Evolutionary conservation across 2,329 filamentous ascomycete species (phyloP).

Genomic region (Elsinoe ampelina): DNA sequence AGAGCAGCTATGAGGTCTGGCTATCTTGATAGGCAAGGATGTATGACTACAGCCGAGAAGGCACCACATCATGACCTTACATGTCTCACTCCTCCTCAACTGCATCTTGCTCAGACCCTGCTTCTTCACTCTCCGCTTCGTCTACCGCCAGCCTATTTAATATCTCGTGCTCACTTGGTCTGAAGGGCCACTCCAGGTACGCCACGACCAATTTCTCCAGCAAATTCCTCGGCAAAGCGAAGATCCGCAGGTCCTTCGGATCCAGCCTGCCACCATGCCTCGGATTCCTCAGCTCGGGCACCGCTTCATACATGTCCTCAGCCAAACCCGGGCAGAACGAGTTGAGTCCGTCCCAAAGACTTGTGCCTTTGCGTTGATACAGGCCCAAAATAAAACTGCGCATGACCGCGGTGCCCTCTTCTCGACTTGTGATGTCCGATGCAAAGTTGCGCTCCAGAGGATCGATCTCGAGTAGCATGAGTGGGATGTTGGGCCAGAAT

Average conservation of each 20-base stretch:
- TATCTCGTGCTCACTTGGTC: conserved; percentile 19
- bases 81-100: background rate
- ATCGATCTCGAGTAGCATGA: conserved; percentile 57
- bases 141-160: no score
- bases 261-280: conserved; percentile 37
- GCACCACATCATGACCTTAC: background rate
- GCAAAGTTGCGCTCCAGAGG: conserved; percentile 38
- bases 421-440: conserved; percentile 21
- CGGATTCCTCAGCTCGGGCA: conserved; percentile 43
- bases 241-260: conserved; percentile 35
- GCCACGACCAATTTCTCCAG: conserved; percentile 49
- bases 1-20: background rate
- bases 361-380: conserved; percentile 26
- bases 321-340: conserved; percentile 51
- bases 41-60: background rate
- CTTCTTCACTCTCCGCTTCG: background rate
- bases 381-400: conserved; percentile 43
- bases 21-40: background rate
- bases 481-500: conserved; percentile 53
- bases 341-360: conserved; percentile 40
- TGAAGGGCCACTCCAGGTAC: conserved; percentile 59
- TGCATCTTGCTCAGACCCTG: background rate
- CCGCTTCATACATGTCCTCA: conserved; percentile 43
- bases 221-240: conserved; percentile 46
- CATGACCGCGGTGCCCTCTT: conserved; percentile 20